Base-by-base conservation (phyloP, 1,139 yeast species). In the Taphrina deformans region DNA sequence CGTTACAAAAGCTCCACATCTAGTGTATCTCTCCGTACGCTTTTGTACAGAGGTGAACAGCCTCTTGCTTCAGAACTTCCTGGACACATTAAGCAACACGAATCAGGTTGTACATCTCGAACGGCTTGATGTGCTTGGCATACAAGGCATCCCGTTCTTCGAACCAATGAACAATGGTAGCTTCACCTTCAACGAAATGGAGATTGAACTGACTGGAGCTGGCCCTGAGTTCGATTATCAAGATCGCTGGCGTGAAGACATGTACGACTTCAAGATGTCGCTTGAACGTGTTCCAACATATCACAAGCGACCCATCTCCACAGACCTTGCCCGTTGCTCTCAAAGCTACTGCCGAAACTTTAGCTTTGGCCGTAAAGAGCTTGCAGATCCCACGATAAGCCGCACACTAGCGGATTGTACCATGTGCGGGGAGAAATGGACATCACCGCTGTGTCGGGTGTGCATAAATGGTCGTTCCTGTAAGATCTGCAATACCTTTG, bases 91-190 rank as follows among this genome's bases (percentile, higher is more conserved):
- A 26, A 14, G 16, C 16, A 31, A 16, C 14, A 29, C 41, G 7
- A 2, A 23, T 12, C 55, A 51, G 24, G 26, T 12, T 2, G 46
- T 53, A 23, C 18, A 38, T 7, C 48, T 61, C 33, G 27, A 29
- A 14, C 65, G 53, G 6, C 27, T 61, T 6, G 53, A 61, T 23
- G 65, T 44, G 18, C 23, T 52, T 21, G 65, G 65, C 3, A 52
- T 61, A 10, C n/a, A 26, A 2, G 65, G 65, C 10, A 45, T 61
- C 33, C 53, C 52, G 9, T 61, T 61, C 41, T 52, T 61, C 45
- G 60, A 45, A 31, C 65, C 65, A 4, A 21, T 18, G n/a, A 40
- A 50, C 44, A 60, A 60, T 50, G 64, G 58, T 40, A 50, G 40
- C n/a, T 29, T 50, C 31, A 45, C 62, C 6, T 45, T 58, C 26